Evolutionary conservation across 495 filamentous ascomycete species (phyloP).

Genomic region (Penicillium maclennaniae): DNA sequence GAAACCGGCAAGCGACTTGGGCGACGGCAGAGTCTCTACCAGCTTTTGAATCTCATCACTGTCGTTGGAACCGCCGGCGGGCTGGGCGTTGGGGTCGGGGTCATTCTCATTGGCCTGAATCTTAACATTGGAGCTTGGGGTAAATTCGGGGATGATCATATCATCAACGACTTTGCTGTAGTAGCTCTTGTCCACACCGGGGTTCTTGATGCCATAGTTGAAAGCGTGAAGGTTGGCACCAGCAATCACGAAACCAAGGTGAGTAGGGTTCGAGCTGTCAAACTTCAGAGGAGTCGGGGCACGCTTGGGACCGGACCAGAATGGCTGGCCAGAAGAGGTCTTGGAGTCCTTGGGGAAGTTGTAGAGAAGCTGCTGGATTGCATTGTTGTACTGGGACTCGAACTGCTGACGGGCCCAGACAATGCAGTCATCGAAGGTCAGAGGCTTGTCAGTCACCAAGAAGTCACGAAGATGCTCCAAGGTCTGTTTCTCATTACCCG

Average conservation of each 20-base stretch:
- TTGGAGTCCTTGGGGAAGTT: constrained; percentile 95
- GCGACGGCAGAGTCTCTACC: constrained; percentile 61
- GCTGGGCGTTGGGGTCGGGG: constrained; percentile 80
- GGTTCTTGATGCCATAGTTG: constrained; percentile 90
- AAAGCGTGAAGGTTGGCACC: constrained; percentile 93
- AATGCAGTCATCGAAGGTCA: constrained; percentile 93
- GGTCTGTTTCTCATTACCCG: constrained; percentile 94
- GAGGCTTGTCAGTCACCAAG: constrained; percentile 87
- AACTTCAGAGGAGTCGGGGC: constrained; percentile 91
- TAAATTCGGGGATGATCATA: constrained; percentile 96
- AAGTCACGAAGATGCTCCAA: constrained; percentile 86
- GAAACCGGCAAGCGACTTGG: constrained; percentile 78
- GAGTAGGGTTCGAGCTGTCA: constrained; percentile 74
- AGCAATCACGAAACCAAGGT: constrained; percentile 81
- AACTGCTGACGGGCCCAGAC: constrained; percentile 91
- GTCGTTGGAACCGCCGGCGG: constrained; percentile 58
- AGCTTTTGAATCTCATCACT: constrained; percentile 67
- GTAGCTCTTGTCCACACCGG: constrained; percentile 60
- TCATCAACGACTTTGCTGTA: constrained; percentile 77
- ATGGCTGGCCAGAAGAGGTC: constrained; percentile 82
- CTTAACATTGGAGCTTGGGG: constrained; percentile 85
- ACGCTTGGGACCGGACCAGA: constrained; percentile 99
- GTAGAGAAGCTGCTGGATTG: constrained; percentile 91
- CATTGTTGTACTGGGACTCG: constrained; percentile 95
- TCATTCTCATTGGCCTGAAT: constrained; percentile 97